phyloP scores from a whole-genome alignment of 2,329 filamentous ascomycete species.

The Colletotrichum sp. region DNA sequence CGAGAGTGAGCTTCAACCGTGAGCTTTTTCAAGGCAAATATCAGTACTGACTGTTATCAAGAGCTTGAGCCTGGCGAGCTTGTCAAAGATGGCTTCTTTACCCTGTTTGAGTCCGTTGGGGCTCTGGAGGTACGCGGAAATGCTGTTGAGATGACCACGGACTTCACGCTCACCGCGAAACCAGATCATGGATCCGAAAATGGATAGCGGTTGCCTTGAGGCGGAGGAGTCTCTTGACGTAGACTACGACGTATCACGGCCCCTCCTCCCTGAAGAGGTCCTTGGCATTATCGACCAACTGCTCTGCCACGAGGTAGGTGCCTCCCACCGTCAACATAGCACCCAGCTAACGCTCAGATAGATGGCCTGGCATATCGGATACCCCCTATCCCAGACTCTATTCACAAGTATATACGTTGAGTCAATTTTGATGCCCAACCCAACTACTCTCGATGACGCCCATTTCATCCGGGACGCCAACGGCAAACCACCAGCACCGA shows the following conservation, averaged over 20 bases:
- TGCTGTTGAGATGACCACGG: background rate
- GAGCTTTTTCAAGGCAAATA: no score
- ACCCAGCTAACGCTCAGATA: conserved; percentile 36
- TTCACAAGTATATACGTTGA: conserved; percentile 94
- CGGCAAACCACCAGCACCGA: conserved; percentile 36
- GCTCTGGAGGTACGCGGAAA: conserved; percentile 69
- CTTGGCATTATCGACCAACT: conserved; percentile 95
- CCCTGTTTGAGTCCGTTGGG: conserved; percentile 91
- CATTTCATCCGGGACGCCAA: conserved; percentile 56
- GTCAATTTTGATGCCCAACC: conserved; percentile 75
- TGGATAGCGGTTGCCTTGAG: conserved; percentile 90
- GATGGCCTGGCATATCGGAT: conserved; percentile 98
- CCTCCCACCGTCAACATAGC: background rate
- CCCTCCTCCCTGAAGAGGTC: conserved; percentile 77
- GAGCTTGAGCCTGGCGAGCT: conserved; percentile 81
- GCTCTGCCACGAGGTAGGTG: conserved; percentile 79
- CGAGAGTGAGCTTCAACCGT: conserved; percentile 45
- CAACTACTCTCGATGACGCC: conserved; percentile 67
- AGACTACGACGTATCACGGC: conserved; percentile 74
- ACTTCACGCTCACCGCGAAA: background rate
- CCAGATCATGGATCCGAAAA: conserved; percentile 98
- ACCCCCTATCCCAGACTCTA: conserved; percentile 91
- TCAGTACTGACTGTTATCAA: conserved; percentile 42
- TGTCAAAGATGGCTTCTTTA: conserved; percentile 93
- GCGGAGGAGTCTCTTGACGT: conserved; percentile 84